phyloP scores from a whole-genome alignment of 2,329 filamentous ascomycete species.

The Trichoderma oligosporum region DNA sequence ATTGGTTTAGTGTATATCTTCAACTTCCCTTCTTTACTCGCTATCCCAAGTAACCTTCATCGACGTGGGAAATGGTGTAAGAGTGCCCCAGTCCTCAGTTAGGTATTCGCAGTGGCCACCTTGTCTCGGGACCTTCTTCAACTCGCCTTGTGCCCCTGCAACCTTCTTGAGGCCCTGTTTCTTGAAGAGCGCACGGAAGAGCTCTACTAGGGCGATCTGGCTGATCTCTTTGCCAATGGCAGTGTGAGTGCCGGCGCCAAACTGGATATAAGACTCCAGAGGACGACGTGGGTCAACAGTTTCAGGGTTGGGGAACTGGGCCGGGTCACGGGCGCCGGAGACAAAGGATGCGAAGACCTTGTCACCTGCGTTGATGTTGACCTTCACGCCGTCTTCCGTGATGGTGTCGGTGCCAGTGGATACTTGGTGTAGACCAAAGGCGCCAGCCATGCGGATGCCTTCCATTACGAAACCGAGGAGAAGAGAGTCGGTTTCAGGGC shows the following conservation, averaged over 20 bases:
- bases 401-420: slow-evolving; percentile 45
- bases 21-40: slow-evolving; percentile 11
- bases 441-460: slow-evolving; percentile 64
- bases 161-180: slow-evolving; percentile 58
- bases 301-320: slow-evolving; percentile 58
- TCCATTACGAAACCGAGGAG: slow-evolving; percentile 70
- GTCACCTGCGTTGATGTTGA: slow-evolving; percentile 53
- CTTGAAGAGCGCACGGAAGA: slow-evolving; percentile 63
- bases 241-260: slow-evolving; percentile 58
- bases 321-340: slow-evolving; percentile 52
- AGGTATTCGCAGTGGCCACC: slow-evolving; percentile 59
- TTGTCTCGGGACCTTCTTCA: slow-evolving; percentile 60
- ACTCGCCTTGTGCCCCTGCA: slow-evolving; percentile 59
- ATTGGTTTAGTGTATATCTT: too few relatives aligned
- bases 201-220: slow-evolving; percentile 60
- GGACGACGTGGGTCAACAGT: slow-evolving; percentile 61
- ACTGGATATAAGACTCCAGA: slow-evolving; percentile 60
- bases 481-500: slow-evolving; percentile 56
- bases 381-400: slow-evolving; percentile 48
- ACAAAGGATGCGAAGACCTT: slow-evolving; percentile 62
- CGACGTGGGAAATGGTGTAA: slow-evolving; percentile 46
- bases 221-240: slow-evolving; percentile 60
- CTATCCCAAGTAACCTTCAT: slow-evolving; percentile 54
- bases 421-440: slow-evolving; percentile 58
- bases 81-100: slow-evolving; percentile 59